phyloP scores from a whole-genome alignment of 1,284 basidiomycete genomes.

The Cryptococcus sp. region DNA sequence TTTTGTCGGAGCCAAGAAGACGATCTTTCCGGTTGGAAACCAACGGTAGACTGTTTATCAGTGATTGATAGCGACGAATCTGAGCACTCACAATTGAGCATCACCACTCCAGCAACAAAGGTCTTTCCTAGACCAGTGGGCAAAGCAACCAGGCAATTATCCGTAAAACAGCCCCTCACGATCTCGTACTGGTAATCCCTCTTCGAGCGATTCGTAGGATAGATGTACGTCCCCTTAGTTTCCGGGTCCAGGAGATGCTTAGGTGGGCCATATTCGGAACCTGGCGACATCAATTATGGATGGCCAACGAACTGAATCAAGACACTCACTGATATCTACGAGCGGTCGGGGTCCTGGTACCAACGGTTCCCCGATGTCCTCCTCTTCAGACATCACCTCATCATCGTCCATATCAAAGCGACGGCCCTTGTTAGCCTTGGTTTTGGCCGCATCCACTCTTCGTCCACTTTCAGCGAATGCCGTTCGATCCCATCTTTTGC shows the following conservation, averaged over 20 bases:
- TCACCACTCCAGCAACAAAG: slow-evolving; percentile 94
- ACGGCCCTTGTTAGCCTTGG: slow-evolving; percentile 39
- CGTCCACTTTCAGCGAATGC: slow-evolving; percentile 71
- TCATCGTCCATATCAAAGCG: slow-evolving; percentile 35
- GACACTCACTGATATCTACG: slow-evolving; percentile 49
- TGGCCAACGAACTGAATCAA: not conserved
- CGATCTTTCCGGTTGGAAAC: slow-evolving; percentile 89
- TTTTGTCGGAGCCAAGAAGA: slow-evolving; percentile 94
- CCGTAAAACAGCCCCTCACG: slow-evolving; percentile 75
- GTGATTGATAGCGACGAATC: not conserved
- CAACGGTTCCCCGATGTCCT: slow-evolving; percentile 61
- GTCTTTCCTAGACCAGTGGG: slow-evolving; percentile 98
- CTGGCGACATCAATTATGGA: slow-evolving; percentile 2
- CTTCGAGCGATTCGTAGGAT: slow-evolving; percentile 80
- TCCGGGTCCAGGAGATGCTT: slow-evolving; percentile 76
- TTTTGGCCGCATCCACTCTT: slow-evolving; percentile 48
- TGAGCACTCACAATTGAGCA: slow-evolving; percentile 76
- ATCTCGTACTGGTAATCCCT: slow-evolving; percentile 97
- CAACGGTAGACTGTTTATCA: slow-evolving; percentile 69
- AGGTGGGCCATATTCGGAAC: slow-evolving; percentile 51
- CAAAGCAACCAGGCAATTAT: slow-evolving; percentile 90
- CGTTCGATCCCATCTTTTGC: slow-evolving; percentile 81
- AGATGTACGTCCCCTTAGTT: slow-evolving; percentile 85
- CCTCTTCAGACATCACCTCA: slow-evolving; percentile 39
- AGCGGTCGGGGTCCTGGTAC: slow-evolving; percentile 76